Base-by-base conservation (phyloP, 2,329 filamentous ascomycete species). In the Microdochium trichocladiopsis region DNA sequence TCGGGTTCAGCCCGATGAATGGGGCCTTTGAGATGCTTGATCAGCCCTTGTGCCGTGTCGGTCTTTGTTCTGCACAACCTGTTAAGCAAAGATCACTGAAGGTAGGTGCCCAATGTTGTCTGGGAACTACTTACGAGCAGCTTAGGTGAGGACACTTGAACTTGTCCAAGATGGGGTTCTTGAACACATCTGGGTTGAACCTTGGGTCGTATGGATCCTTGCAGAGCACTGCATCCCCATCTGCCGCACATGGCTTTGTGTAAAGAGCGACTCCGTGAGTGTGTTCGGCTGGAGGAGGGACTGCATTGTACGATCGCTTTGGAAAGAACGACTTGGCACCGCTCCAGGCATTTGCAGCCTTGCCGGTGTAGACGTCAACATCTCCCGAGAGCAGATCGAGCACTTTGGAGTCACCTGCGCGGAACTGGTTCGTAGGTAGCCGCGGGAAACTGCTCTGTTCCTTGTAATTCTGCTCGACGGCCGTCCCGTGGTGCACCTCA, bases 91-190 rank as follows among this genome's bases (percentile, higher is more conserved):
- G 28, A 37, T n/a, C 6, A 37, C 6, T 5, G 4, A 8, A 11
- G 14, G 12, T 37, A n/a, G 18, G 8, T 33, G 28, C 14, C 14
- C n/a, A 5, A 11, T 16, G 36, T 6, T 18, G 36, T 5, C 36
- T 41, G 6, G 6, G 11, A 18, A 22, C 4, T 23, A 45, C 41
- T 45, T 69, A 80, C 73, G 68, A 66, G 73, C 83, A 86, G 2
- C 63, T 58, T 1, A 58, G 56, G 52, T 78, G 73, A 0, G 82
- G 83, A 51, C 83, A 87, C 51, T 65, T 69, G 66, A 73, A 87
- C 49, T 67, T 70, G 47, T 67, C 61, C 1, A 70, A 66, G 25
- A 72, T 63, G 0, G 63, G 50, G 41, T 75, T 67, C 52, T 62
- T 73, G 67, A 82, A 84, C 5, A 67, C 65, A 2, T 69, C 64